A percentile compares a stretch with the other conserved stretches of the same genome.
Conservation (phyloP, 108 stramenopile genomes). For the Cyclotella baltica region DNA sequence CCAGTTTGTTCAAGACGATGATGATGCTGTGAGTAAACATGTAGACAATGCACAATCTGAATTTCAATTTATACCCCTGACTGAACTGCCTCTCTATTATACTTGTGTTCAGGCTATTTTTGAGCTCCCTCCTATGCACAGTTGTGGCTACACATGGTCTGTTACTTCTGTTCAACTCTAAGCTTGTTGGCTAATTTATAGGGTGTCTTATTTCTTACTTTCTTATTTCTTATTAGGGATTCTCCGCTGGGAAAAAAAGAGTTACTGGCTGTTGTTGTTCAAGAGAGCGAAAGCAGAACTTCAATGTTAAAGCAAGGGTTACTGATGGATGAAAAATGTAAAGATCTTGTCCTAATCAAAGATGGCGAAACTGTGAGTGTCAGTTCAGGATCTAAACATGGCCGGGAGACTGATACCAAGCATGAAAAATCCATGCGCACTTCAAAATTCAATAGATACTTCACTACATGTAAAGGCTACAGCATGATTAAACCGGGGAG, state of each 20-base stretch:
- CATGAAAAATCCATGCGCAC: not conserved
- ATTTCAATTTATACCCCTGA: too few relatives aligned
- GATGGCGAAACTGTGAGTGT: not conserved
- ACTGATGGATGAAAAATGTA: not conserved
- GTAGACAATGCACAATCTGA: too few relatives aligned
- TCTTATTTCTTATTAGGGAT: too few relatives aligned
- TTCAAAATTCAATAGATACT: conserved; percentile 7
- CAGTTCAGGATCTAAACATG: not conserved
- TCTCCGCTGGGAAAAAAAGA: conserved; percentile 37
- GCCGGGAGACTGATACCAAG: not conserved
- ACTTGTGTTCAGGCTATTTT: too few relatives aligned
- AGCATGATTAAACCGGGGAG: conserved; percentile 26
- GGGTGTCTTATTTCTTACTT: too few relatives aligned
- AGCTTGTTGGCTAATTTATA: too few relatives aligned
- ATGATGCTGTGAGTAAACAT: too few relatives aligned
- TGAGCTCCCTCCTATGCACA: conserved; percentile 54
- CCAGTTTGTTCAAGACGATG: conserved; percentile 52
- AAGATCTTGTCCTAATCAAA: not conserved
- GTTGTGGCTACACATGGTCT: conserved; percentile 51
- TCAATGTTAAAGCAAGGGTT: not conserved
- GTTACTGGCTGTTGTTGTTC: conserved; percentile 20
- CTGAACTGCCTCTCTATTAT: too few relatives aligned
- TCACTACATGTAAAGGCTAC: conserved; percentile 23
- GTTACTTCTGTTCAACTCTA: too few relatives aligned
- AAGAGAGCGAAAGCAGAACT: conserved; percentile 2